Percentiles rank a stretch among this genome's conserved stretches.
Evolutionary conservation across 352 stramenopile species (phyloP).

Genomic region (Phytophthora colocasiae): DNA sequence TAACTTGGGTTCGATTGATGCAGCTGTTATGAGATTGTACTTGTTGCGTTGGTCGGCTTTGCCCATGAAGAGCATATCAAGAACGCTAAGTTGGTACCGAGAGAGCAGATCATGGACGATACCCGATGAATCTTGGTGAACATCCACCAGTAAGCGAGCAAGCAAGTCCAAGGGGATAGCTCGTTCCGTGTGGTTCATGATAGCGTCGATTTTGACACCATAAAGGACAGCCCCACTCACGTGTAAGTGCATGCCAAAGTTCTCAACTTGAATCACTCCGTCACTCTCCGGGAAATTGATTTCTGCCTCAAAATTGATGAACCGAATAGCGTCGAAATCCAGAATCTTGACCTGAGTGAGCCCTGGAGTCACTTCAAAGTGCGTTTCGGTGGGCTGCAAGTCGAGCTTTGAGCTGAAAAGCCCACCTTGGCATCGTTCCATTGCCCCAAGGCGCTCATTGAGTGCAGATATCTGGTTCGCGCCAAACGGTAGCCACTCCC

Average conservation of each 20-base stretch:
- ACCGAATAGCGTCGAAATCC: constrained; percentile 97
- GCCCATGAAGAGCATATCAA: constrained; percentile 97
- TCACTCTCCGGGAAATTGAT: constrained; percentile 96
- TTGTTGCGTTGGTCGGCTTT: constrained; percentile 96
- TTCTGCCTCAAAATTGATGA: constrained; percentile 99
- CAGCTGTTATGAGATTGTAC: constrained; percentile 97
- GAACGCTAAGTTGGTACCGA: constrained; percentile 94
- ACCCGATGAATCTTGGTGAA: constrained; percentile 95
- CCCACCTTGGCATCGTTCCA: constrained; percentile 96
- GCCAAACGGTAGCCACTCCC: constrained; percentile 98
- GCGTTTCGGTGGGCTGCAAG: constrained; percentile 80
- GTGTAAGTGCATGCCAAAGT: constrained; percentile 93
- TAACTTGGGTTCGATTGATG: constrained; percentile 96
- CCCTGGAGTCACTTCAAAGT: constrained; percentile 90
- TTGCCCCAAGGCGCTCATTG: constrained; percentile 96
- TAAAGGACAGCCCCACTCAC: constrained; percentile 82
- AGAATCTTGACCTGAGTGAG: constrained; percentile 97
- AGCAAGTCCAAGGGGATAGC: constrained; percentile 97
- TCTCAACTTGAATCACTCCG: constrained; percentile 96
- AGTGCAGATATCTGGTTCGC: constrained; percentile 97
- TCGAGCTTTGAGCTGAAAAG: constrained; percentile 97
- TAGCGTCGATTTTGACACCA: constrained; percentile 94
- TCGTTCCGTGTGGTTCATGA: constrained; percentile 96
- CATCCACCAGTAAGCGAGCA: constrained; percentile 95
- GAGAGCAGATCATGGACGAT: constrained; percentile 97